Percentiles rank a stretch among this genome's conserved stretches.
Conservation (phyloP, 2,329 filamentous ascomycete species). For the Fusarium sp. region DNA sequence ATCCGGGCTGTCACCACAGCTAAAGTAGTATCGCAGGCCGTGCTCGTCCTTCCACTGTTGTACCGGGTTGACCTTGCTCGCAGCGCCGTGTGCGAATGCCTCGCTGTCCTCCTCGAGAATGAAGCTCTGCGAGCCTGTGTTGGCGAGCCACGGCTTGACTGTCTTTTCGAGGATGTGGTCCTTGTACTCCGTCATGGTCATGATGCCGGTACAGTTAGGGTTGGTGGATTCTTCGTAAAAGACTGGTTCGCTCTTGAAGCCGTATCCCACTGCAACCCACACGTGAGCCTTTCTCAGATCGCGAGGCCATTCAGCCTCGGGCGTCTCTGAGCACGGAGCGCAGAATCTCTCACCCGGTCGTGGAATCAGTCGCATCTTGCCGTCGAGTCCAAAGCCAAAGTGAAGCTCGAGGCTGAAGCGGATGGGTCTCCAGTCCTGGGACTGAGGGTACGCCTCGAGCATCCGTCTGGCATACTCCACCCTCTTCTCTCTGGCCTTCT, state of each 20-base stretch:
- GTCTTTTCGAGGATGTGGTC: conserved; percentile 50
- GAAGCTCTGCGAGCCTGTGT: conserved; percentile 41
- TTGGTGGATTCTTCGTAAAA: conserved; percentile 54
- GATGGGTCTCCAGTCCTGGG: conserved; percentile 49
- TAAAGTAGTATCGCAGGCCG: conserved; percentile 49
- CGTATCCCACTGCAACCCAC: conserved; percentile 52
- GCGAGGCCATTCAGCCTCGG: conserved; percentile 48
- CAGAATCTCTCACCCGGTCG: conserved; percentile 51
- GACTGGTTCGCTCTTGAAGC: conserved; percentile 53
- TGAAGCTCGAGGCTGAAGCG: conserved; percentile 54
- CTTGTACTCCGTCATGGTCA: conserved; percentile 52
- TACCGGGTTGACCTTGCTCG: conserved; percentile 51
- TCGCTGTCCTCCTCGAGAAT: conserved; percentile 53
- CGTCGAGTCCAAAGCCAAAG: conserved; percentile 55
- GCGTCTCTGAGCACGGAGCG: conserved; percentile 40
- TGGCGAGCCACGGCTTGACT: conserved; percentile 50
- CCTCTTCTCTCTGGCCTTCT: conserved; percentile 49
- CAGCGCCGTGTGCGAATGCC: conserved; percentile 51
- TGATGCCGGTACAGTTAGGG: conserved; percentile 48
- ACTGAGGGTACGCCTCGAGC: conserved; percentile 49
- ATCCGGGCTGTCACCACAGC: conserved; percentile 54
- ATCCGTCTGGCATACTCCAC: conserved; percentile 51
- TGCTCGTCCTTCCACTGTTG: conserved; percentile 54
- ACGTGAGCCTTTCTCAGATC: conserved; percentile 51
- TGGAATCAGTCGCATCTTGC: conserved; percentile 51